phyloP scores from a whole-genome alignment of 768 basidiomycete species.

The Tricholoma matsutake region DNA sequence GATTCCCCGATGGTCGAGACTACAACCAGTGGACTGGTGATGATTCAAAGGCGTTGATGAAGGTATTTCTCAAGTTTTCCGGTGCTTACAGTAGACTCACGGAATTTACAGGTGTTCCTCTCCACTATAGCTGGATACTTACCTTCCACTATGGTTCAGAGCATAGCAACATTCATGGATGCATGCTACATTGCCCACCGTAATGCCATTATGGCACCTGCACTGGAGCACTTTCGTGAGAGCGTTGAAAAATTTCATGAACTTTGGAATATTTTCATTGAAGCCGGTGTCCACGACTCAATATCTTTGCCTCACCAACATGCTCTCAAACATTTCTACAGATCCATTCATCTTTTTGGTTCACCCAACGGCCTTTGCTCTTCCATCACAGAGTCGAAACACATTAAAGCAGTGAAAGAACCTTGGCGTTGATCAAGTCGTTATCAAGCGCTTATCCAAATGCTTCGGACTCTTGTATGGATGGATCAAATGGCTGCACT shows the following conservation, averaged over 20 bases:
- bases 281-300: not conserved
- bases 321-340: not conserved
- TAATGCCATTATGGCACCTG: too few relatives aligned
- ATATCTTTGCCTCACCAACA: slow-evolving; percentile 9
- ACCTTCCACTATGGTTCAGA: slow-evolving; percentile 12
- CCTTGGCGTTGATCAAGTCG: too few relatives aligned
- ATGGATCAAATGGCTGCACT: too few relatives aligned
- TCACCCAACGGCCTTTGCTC: slow-evolving; percentile 23
- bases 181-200: slow-evolving; percentile 22
- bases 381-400: too few relatives aligned
- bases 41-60: too few relatives aligned
- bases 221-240: slow-evolving; percentile 19
- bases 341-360: slow-evolving; percentile 14
- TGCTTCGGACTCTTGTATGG: not conserved
- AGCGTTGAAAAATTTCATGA: slow-evolving; percentile 5
- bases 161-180: slow-evolving; percentile 17
- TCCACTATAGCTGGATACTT: slow-evolving; percentile 9
- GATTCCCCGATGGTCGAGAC: slow-evolving; percentile 16
- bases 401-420: too few relatives aligned
- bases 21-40: too few relatives aligned
- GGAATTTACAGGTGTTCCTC: too few relatives aligned
- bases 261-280: slow-evolving; percentile 3
- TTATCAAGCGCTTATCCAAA: not conserved
- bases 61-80: slow-evolving; percentile 15
- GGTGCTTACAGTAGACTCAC: not conserved